Evolutionary conservation across 306 rosid species (phyloP).

Genomic region (Crataegus laevigata): DNA sequence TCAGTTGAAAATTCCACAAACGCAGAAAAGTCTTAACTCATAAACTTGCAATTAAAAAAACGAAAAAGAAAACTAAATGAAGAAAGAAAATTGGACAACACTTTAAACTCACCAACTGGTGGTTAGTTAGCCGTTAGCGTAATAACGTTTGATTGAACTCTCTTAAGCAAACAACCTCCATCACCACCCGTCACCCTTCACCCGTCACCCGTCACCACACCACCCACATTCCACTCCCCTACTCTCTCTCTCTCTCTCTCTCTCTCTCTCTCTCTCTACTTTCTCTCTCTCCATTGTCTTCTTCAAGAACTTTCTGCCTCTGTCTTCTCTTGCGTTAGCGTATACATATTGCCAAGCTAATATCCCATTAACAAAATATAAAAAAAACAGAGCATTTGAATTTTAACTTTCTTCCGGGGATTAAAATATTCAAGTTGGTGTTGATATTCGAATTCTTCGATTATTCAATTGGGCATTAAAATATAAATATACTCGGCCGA

Average conservation of each 20-base stretch:
- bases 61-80: not conserved
- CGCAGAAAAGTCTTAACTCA: not conserved
- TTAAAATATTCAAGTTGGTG: constrained; percentile 45
- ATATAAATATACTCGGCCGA: constrained; percentile 36
- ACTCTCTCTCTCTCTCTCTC: not conserved
- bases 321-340: constrained; percentile 28
- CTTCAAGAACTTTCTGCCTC: constrained; percentile 18
- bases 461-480: constrained; percentile 11
- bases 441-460: constrained; percentile 18
- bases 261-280: too few relatives aligned
- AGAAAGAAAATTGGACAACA: not conserved
- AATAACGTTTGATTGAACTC: constrained; percentile 32
- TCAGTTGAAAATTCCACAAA: too few relatives aligned
- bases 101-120: constrained; percentile 60
- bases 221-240: not conserved
- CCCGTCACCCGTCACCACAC: not conserved
- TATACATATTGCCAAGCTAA: constrained; percentile 1
- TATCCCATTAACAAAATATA: not conserved
- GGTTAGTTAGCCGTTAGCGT: constrained; percentile 37
- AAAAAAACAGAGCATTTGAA: not conserved
- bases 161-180: constrained; percentile 67
- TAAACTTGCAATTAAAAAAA: not conserved
- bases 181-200: not conserved
- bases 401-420: not conserved
- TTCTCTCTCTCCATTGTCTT: not conserved